Conservation (phyloP, 306 rosid species). For the Arachis stenosperma region DNA sequence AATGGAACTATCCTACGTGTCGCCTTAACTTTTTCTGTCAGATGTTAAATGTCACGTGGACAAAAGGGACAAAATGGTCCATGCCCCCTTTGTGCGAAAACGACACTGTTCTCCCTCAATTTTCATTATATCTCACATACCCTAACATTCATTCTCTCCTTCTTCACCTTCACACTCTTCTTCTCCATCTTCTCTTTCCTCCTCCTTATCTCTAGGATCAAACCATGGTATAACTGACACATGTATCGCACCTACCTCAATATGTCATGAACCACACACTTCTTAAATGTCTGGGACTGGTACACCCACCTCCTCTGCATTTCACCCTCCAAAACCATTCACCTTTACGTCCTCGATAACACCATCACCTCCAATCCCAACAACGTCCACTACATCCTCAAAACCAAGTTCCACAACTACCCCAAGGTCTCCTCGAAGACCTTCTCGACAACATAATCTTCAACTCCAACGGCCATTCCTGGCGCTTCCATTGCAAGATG, state of each 20-base stretch:
- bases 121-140: not conserved
- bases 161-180: conserved; percentile 66
- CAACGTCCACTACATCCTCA: conserved; percentile 77
- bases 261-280: conserved; percentile 47
- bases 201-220: conserved; percentile 58
- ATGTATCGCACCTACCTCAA: conserved; percentile 40
- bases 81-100: too few species aligned
- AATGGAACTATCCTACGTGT: too few species aligned
- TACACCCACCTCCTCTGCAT: conserved; percentile 67
- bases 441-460: conserved; percentile 80
- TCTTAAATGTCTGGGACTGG: conserved; percentile 71
- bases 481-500: conserved; percentile 84
- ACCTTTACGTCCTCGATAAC: conserved; percentile 71
- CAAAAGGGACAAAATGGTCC: too few species aligned
- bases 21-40: too few species aligned
- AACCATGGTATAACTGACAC: conserved; percentile 77
- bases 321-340: conserved; percentile 62
- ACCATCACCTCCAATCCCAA: conserved; percentile 69
- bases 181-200: conserved; percentile 66
- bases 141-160: conserved; percentile 41
- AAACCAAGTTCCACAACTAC: conserved; percentile 74
- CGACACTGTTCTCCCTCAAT: too few species aligned
- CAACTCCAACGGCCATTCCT: conserved; percentile 72
- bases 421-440: conserved; percentile 87
- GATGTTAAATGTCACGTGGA: too few species aligned